phyloP scores from a whole-genome alignment of 2,329 filamentous ascomycete genomes.

The Pseudogymnoascus sp. region DNA sequence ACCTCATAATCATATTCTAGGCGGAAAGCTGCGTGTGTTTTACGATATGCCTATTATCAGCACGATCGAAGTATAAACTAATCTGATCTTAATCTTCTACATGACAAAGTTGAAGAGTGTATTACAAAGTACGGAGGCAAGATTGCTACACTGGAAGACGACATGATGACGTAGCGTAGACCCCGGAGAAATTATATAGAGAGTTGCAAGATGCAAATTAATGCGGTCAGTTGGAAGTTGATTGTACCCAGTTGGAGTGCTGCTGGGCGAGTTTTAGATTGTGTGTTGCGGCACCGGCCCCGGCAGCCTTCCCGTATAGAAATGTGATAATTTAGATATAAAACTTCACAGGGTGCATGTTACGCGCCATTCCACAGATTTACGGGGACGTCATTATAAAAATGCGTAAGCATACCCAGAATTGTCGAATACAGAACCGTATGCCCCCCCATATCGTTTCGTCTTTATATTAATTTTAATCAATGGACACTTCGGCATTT shows the following conservation, averaged over 20 bases:
- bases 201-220: neutral
- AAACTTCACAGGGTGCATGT: neutral
- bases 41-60: neutral
- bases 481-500: neutral
- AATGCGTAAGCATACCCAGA: neutral
- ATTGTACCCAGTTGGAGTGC: neutral
- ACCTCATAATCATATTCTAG: neutral
- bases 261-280: neutral
- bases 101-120: neutral
- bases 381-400: neutral
- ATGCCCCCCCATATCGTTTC: neutral
- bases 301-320: neutral
- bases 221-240: neutral
- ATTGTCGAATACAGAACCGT: neutral
- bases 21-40: neutral
- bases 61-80: neutral
- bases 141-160: neutral
- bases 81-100: neutral
- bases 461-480: constrained; percentile 7
- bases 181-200: neutral
- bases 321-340: neutral
- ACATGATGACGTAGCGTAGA: neutral
- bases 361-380: neutral
- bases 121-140: neutral
- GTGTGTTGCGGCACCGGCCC: neutral